Evolutionary conservation across 2,329 filamentous ascomycete genomes (phyloP), one percentile per base, ranked within the genome.

Genomic region (Coniochaeta prunicola): DNA sequence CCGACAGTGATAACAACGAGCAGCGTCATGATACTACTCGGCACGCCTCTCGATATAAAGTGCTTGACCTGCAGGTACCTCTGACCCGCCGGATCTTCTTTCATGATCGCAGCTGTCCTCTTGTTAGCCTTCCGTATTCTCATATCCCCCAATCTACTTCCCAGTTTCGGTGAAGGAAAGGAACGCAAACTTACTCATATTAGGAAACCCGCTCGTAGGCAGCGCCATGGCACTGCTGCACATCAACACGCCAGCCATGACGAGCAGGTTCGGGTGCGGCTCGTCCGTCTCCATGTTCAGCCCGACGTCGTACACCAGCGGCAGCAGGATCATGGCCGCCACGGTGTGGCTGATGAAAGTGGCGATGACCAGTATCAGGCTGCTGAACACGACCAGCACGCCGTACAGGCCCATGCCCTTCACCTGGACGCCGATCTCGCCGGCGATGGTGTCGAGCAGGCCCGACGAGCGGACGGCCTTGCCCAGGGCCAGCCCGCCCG

Each of bases 291-390:
- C 53, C 92, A 99, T 96, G 56, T 79, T 81, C 61, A 84, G 80
- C 19, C 94, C 96, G 9, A 99, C 91, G 64, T 94, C 85, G 67
- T 87, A 85, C 1, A 99, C 92, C 1, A 99, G 82, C 1, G 94
- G 94, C 26, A 99, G 78, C 66, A 99, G 91, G 68, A 99, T 99
- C 57, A 99, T 77, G 1, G 94, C 94, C 0, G 96, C 94, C 9
- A 99, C 94, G 0, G 94, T 99, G 71, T 99, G 94, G 66, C 89
- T 94, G 76, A 99, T 99, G 67, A 99, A 99, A 0, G 94, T 97
- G 0, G 96, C 94, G 48, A 99, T 90, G 26, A 97, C 89, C 12
- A 97, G 78, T 57, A 96, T 96, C 68, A 99, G 72, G 0, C 77
- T 77, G 1, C 90, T 87, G 69, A 99, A 97, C 17, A 96, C 90